phyloP scores from a whole-genome alignment of 202 grass and related monocot species.

The Musa balbisiana region DNA sequence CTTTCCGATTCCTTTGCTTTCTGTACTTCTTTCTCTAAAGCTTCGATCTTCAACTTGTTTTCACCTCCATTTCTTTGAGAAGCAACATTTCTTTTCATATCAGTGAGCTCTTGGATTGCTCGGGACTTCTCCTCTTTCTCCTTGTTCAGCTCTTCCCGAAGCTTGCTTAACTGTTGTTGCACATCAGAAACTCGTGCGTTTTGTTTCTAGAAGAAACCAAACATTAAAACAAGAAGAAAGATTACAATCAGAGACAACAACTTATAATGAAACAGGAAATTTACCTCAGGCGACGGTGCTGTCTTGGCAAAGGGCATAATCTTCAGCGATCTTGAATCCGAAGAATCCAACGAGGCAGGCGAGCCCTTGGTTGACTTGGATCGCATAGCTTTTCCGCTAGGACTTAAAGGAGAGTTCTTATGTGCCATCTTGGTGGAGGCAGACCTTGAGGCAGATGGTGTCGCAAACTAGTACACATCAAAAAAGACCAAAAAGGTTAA shows the following conservation, averaged over 20 bases:
- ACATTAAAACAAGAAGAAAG: neutral
- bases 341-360: slow-evolving; percentile 8
- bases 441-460: slow-evolving; percentile 3
- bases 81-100: neutral
- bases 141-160: slow-evolving; percentile 61
- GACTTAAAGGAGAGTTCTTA: slow-evolving; percentile 8
- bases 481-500: neutral
- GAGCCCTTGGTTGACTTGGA: slow-evolving; percentile 31
- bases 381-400: slow-evolving; percentile 6
- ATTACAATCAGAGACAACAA: neutral
- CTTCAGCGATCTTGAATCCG: slow-evolving; percentile 6
- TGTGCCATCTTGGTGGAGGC: slow-evolving; percentile 2
- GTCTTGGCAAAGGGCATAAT: neutral
- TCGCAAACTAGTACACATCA: neutral
- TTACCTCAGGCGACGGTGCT: neutral
- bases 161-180: slow-evolving; percentile 38
- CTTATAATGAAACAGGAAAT: neutral
- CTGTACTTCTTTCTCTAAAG: slow-evolving; percentile 48
- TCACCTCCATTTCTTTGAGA: neutral
- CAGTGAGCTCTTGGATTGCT: slow-evolving; percentile 40
- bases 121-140: slow-evolving; percentile 53
- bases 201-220: slow-evolving; percentile 14
- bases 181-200: slow-evolving; percentile 32
- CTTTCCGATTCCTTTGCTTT: slow-evolving; percentile 77
- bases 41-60: neutral